Base-by-base conservation (phyloP, 225 moss, liverwort and hornwort species). In the Marchantia paleacea region DNA sequence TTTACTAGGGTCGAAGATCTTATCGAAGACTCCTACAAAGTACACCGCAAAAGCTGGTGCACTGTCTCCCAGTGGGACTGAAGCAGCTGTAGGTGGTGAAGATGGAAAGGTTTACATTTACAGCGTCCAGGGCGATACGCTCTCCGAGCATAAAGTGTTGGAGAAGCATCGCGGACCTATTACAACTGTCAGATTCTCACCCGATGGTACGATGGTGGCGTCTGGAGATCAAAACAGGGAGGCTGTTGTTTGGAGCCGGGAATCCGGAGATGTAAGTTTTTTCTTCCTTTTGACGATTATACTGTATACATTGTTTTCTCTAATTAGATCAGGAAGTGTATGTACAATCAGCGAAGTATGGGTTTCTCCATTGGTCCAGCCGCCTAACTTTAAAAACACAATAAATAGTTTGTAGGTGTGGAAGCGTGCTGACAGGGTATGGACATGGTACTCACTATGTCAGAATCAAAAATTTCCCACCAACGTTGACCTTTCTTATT, bases 221-320 rank as follows among this genome's bases (percentile, higher is more conserved):
- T 94, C 95, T 71, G 97, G 93, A 74, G 97, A 99, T 75, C 84
- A 92, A 57, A 94, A 92, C 70, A 86, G 97, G 52, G 97, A 99
- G 82, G 97, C 90, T 75, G 86, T 99, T 78, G 90, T 99, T 70
- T 99, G 97, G 97, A 89, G 94, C 68, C 86, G 86, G 65, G 70
- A 85, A 61, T 85, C 89, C 61, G 86, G 92, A 72, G 89, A 90
- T 86, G 93, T 92, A 83, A 78, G 80, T 61, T 48, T 7, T n/a
- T 81, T 5, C 19, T 24, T 71, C 48, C 24, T 48, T 22, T 28
- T 68, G 68, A 31, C 30, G 12, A 39, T 8, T 68, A 28, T 3
- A 31, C 6, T 9, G 25, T 30, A 30, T 28, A 29, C 12, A 65
- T 25, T 58, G 58, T 58, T 58, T 6, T 0, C 18, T 16, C 15